Evolutionary conservation across 495 filamentous ascomycete genomes (phyloP), one percentile per base, ranked within the genome.

Genomic region (Amphirosellinia nigrospora): DNA sequence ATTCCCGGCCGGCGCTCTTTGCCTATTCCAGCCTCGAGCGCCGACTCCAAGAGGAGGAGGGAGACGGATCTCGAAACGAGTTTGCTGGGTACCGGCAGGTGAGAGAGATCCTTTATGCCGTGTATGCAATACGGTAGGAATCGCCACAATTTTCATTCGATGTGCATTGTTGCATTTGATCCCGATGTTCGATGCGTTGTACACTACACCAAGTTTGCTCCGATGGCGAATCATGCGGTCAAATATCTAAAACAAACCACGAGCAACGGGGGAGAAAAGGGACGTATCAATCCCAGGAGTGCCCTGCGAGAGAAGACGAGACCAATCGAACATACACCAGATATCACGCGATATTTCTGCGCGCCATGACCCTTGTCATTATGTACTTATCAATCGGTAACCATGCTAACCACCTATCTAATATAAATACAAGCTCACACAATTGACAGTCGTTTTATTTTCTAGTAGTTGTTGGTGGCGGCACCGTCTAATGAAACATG

Each of bases 261-360:
- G n/a, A n/a, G n/a, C n/a, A n/a, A n/a, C n/a, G n/a, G n/a, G n/a
- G n/a, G n/a, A n/a, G n/a, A n/a, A n/a, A n/a, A n/a, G n/a, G n/a
- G n/a, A n/a, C n/a, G n/a, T n/a, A n/a, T n/a, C n/a, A n/a, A 36
- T 58, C 6, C 55, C 55, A 58, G 55, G 55, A 36, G 55, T 58
- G 28, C 5, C 53, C 32, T 58, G 53, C 53, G 30, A 10, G 2
- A n/a, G n/a, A n/a, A n/a, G n/a, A n/a, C n/a, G 5, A 26, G 48
- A 6, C 23, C 48, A 52, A 52, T 52, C 10, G 48, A 52, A 28
- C 26, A 7, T 7, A 28, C 8, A n/a, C n/a, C n/a, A 28, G 7
- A 28, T 28, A 28, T 52, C 48, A 52, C 5, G 26, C 48, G 30
- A 38, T 23, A 11, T 36, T 36, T 58, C 55, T 36, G 8, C 19